Conservation (phyloP, 2,329 filamentous ascomycete genomes). For the Alternaria metachromatica region DNA sequence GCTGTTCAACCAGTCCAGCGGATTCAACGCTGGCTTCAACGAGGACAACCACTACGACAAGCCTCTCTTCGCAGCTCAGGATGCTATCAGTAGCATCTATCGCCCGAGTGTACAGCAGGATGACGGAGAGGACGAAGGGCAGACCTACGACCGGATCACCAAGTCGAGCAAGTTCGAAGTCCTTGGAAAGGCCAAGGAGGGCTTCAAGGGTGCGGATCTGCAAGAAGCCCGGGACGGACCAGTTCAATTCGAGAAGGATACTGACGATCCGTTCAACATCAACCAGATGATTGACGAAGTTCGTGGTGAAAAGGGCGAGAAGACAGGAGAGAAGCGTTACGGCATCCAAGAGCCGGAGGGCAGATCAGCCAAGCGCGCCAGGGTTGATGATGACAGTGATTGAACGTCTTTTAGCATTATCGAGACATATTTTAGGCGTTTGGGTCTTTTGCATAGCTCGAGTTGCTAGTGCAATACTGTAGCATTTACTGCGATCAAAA, state of each 20-base stretch:
- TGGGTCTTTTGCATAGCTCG: slow-evolving; percentile 5
- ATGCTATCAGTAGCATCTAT: slow-evolving; percentile 94
- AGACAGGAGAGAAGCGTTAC: slow-evolving; percentile 72
- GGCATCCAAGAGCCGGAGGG: slow-evolving; percentile 71
- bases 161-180: slow-evolving; percentile 88
- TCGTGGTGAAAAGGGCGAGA: slow-evolving; percentile 63
- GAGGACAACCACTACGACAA: slow-evolving; percentile 98
- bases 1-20: slow-evolving; percentile 91
- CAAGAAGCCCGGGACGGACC: slow-evolving; percentile 87
- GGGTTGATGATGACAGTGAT: slow-evolving; percentile 73
- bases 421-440: slow-evolving; percentile 3
- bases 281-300: slow-evolving; percentile 90
- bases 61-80: slow-evolving; percentile 92
- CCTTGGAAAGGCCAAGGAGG: slow-evolving; percentile 79
- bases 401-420: slow-evolving; percentile 13
- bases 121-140: slow-evolving; percentile 79
- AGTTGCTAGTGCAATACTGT: neutral
- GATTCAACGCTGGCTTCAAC: slow-evolving; percentile 91
- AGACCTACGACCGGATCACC: slow-evolving; percentile 85
- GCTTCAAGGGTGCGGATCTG: slow-evolving; percentile 86
- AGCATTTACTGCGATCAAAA: slow-evolving; percentile 5
- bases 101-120: slow-evolving; percentile 74
- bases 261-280: slow-evolving; percentile 87
- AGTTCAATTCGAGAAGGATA: slow-evolving; percentile 95
- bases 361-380: slow-evolving; percentile 70